A percentile compares a stretch with the other conserved stretches of the same genome.
phyloP scores from a whole-genome alignment of 495 filamentous ascomycete species.

The Penicillium subrubescens region DNA sequence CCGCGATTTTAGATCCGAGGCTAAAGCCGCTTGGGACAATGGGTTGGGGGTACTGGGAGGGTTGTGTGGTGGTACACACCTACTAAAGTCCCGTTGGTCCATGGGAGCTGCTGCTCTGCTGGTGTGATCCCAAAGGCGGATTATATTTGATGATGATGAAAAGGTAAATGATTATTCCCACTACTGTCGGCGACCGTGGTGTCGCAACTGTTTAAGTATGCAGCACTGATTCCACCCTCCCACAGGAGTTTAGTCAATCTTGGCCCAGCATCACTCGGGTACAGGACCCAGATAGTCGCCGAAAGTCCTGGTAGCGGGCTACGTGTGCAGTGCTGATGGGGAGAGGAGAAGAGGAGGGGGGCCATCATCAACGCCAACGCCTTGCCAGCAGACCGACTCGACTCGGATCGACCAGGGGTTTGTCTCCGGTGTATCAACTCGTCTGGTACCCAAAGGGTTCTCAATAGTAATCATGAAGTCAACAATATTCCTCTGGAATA shows the following conservation, averaged over 20 bases:
- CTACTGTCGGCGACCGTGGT: neutral
- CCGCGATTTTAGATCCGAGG: neutral
- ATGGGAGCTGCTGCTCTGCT: slow-evolving; percentile 23
- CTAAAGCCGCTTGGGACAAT: neutral
- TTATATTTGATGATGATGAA: neutral
- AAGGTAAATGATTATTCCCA: neutral
- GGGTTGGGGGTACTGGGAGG: neutral
- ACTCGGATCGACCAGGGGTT: slow-evolving; percentile 8
- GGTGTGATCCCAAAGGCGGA: neutral
- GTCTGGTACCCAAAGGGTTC: neutral
- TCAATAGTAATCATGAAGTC: neutral
- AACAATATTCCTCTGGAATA: neutral
- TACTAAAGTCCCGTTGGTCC: slow-evolving; percentile 38
- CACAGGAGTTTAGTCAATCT: neutral
- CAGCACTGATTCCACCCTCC: neutral
- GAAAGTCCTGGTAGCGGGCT: slow-evolving; percentile 22
- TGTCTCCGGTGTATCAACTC: neutral
- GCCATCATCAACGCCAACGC: slow-evolving; percentile 28
- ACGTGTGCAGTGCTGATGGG: slow-evolving; percentile 42
- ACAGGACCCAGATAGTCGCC: slow-evolving; percentile 27
- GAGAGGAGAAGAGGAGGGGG: slow-evolving; percentile 1
- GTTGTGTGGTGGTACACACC: slow-evolving; percentile 29
- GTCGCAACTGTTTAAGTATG: neutral
- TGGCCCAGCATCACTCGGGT: slow-evolving; percentile 8
- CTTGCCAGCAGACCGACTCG: slow-evolving; percentile 22